Evolutionary conservation across 169 alveolate genomes (phyloP).

Genomic region (Eimeria praecox): DNA sequence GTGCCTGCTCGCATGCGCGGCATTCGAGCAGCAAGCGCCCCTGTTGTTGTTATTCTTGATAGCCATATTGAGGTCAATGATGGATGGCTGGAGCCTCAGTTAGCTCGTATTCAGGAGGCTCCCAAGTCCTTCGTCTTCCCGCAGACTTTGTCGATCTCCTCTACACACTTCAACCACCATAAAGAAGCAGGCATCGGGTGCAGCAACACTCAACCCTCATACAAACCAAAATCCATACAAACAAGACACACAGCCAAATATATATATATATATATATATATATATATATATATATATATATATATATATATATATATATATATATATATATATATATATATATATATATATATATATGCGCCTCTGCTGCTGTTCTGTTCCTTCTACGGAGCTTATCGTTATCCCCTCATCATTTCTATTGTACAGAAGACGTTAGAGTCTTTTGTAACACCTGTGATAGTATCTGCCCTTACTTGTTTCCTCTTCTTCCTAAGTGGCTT

Average conservation of each 20-base stretch:
- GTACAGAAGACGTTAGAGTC: too few relatives aligned
- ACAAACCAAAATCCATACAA: background rate
- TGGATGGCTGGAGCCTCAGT: slow-evolving; percentile 86
- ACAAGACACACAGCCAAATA: background rate
- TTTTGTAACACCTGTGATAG: too few relatives aligned
- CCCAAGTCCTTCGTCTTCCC: slow-evolving; percentile 84
- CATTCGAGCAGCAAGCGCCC: slow-evolving; percentile 63
- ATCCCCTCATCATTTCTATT: background rate
- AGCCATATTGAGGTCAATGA: slow-evolving; percentile 84
- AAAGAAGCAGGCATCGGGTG: slow-evolving; percentile 83
- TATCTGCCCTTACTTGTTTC: background rate
- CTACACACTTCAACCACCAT: slow-evolving; percentile 73
- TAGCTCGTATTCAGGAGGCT: slow-evolving; percentile 76
- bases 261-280: background rate
- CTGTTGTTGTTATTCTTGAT: slow-evolving; percentile 84
- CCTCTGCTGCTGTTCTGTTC: background rate
- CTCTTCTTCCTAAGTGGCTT: background rate
- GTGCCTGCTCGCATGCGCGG: background rate
- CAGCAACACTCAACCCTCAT: background rate
- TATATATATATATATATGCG: too few relatives aligned
- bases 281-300: background rate
- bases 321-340: too few relatives aligned
- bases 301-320: too few relatives aligned
- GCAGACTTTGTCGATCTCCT: slow-evolving; percentile 83
- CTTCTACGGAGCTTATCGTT: too few relatives aligned